Percentiles rank a stretch among this genome's conserved stretches.
Conservation (phyloP, 169 alveolate genomes). For the Plasmodium gallinaceum region DNA sequence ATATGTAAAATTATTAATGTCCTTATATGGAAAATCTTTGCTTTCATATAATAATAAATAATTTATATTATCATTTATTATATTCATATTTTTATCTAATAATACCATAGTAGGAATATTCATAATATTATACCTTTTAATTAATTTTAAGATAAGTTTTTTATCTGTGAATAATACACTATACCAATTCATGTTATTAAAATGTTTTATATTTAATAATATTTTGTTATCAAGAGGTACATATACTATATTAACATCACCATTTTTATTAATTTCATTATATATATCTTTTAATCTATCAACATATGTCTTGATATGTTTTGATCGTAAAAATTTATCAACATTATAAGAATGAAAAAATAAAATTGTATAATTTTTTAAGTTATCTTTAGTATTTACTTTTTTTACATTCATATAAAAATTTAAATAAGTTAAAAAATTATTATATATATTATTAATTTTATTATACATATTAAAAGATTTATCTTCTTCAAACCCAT, state of each 20-base stretch:
- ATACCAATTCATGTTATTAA: constrained; percentile 65
- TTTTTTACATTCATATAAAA: constrained; percentile 65
- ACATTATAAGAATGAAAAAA: constrained; percentile 74
- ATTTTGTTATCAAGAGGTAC: constrained; percentile 62
- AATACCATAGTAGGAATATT: constrained; percentile 73
- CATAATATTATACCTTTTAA: constrained; percentile 66
- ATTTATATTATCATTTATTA: constrained; percentile 63
- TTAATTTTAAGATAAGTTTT: constrained; percentile 62
- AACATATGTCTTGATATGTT: constrained; percentile 67
- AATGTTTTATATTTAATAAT: constrained; percentile 68
- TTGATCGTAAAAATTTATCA: constrained; percentile 51
- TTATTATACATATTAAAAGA: constrained; percentile 24
- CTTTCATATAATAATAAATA: constrained; percentile 55
- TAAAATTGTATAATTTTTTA: constrained; percentile 53
- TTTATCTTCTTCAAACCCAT: constrained; percentile 24
- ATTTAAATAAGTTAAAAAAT: constrained; percentile 30
- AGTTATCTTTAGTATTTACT: constrained; percentile 18
- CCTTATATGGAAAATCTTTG: constrained; percentile 40
- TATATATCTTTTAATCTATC: constrained; percentile 63
- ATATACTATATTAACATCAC: constrained; percentile 35
- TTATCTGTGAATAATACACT: constrained; percentile 58
- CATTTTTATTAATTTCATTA: constrained; percentile 40
- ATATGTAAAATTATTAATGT: constrained; percentile 43
- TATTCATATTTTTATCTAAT: constrained; percentile 67
- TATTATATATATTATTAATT: constrained; percentile 37